Conservation (phyloP, 2,329 filamentous ascomycete species). For the Zymoseptoria crescenta region DNA sequence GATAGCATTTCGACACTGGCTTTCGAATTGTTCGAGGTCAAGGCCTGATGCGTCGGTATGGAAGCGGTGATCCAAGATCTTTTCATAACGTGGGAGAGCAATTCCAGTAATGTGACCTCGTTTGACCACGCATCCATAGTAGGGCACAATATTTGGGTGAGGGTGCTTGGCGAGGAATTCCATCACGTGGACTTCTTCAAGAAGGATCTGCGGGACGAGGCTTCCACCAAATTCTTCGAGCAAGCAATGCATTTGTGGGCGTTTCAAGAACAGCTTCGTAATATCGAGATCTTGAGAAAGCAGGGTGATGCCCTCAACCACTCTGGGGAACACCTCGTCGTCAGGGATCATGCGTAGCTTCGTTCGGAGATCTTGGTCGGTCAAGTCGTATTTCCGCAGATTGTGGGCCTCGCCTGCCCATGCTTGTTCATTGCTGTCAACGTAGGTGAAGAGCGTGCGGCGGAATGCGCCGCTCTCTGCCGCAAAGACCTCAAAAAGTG, state of each 20-base stretch:
- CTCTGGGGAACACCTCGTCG: conserved; percentile 9
- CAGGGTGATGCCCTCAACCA: conserved; percentile 6
- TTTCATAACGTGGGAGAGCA: conserved; percentile 14
- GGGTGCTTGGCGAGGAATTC: conserved; percentile 15
- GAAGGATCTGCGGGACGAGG: conserved; percentile 15
- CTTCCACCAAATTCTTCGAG: conserved; percentile 13
- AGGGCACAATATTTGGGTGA: conserved; percentile 20
- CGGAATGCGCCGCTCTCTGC: conserved; percentile 7
- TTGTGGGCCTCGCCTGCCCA: conserved; percentile 6
- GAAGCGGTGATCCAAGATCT: conserved; percentile 16
- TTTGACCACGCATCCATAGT: conserved; percentile 19
- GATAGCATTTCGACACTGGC: conserved; percentile 19
- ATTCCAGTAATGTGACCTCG: conserved; percentile 19
- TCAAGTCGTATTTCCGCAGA: conserved; percentile 16
- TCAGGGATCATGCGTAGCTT: conserved; percentile 10
- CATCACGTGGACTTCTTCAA: conserved; percentile 18
- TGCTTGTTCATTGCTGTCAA: conserved; percentile 6
- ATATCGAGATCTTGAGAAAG: conserved; percentile 1
- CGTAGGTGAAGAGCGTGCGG: conserved; percentile 7
- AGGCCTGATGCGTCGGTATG: conserved; percentile 13
- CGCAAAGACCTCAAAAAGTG: conserved; percentile 6
- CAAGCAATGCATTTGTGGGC: conserved; percentile 17
- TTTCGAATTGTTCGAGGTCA: conserved; percentile 13
- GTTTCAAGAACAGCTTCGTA: conserved; percentile 18
- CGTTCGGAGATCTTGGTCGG: conserved; percentile 4